Evolutionary conservation across 805 yeast genomes (phyloP).

Genomic region (Hanseniaspora lindneri): DNA sequence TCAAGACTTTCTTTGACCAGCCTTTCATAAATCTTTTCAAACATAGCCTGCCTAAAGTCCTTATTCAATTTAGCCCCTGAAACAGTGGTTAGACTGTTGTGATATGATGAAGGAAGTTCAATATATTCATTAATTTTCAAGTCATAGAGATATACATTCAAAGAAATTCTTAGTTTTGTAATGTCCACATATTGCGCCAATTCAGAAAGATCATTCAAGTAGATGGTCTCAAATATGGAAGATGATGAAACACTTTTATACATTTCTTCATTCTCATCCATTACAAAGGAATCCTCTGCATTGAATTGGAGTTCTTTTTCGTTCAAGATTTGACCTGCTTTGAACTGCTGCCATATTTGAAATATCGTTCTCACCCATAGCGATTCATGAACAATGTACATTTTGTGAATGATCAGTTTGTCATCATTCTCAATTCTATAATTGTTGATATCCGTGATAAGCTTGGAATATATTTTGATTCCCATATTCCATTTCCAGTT

Average conservation of each 20-base stretch:
- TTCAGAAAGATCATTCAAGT: slow-evolving; percentile 40
- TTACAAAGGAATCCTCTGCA: slow-evolving; percentile 5
- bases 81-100: slow-evolving; percentile 18
- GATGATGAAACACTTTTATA: slow-evolving; percentile 3
- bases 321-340: slow-evolving; percentile 37
- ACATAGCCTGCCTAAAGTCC: slow-evolving; percentile 32
- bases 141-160: slow-evolving; percentile 62
- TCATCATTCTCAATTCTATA: slow-evolving; percentile 21
- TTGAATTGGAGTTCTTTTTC: slow-evolving; percentile 9
- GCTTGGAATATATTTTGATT: slow-evolving; percentile 41
- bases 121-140: slow-evolving; percentile 40
- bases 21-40: slow-evolving; percentile 43
- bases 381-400: slow-evolving; percentile 78
- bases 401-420: slow-evolving; percentile 35
- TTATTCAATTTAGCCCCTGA: slow-evolving; percentile 24
- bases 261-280: slow-evolving; percentile 2
- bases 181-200: slow-evolving; percentile 57
- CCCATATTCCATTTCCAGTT: slow-evolving; percentile 58
- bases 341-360: slow-evolving; percentile 54
- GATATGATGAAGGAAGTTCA: slow-evolving; percentile 35
- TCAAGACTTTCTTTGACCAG: slow-evolving; percentile 34
- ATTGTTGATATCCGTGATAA: slow-evolving; percentile 46
- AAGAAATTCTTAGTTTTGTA: slow-evolving; percentile 60
- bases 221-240: slow-evolving; percentile 25
- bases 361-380: slow-evolving; percentile 76